Evolutionary conservation across 495 filamentous ascomycete species (phyloP).

Genomic region (Penicillium ochrochloron): DNA sequence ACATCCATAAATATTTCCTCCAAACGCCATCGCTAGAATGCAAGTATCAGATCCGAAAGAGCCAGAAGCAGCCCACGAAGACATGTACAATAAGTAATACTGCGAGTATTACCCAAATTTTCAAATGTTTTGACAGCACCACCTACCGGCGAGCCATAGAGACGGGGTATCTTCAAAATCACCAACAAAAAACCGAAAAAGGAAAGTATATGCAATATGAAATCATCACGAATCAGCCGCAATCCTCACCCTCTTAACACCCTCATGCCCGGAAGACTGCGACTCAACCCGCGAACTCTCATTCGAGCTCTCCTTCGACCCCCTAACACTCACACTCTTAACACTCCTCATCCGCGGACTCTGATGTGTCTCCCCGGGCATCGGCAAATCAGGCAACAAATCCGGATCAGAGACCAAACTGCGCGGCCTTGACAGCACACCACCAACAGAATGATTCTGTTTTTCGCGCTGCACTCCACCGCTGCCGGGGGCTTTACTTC

Average conservation of each 20-base stretch:
- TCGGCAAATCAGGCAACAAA: slow-evolving; percentile 34
- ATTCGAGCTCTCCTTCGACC: background rate
- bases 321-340: background rate
- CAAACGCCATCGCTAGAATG: slow-evolving; percentile 17
- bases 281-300: background rate
- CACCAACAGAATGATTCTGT: slow-evolving; percentile 40
- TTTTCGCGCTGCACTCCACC: slow-evolving; percentile 41
- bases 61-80: background rate
- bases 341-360: background rate
- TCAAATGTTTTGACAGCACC: background rate
- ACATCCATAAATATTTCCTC: background rate
- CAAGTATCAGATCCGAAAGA: background rate
- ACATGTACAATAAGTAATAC: background rate
- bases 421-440: slow-evolving; percentile 45
- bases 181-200: background rate
- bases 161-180: slow-evolving; percentile 3
- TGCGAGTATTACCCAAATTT: background rate
- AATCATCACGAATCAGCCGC: background rate
- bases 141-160: background rate
- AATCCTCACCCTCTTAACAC: background rate
- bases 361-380: slow-evolving; percentile 27
- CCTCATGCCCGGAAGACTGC: background rate
- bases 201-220: background rate
- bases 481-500: slow-evolving; percentile 27
- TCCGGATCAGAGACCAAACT: slow-evolving; percentile 41